Percentiles rank a stretch among this genome's conserved stretches.
These are phyloP conservation scores for Phytophthora cactorum DNA, from an alignment of 352 stramenopile genomes.

Conservation along the genomic window DNA sequence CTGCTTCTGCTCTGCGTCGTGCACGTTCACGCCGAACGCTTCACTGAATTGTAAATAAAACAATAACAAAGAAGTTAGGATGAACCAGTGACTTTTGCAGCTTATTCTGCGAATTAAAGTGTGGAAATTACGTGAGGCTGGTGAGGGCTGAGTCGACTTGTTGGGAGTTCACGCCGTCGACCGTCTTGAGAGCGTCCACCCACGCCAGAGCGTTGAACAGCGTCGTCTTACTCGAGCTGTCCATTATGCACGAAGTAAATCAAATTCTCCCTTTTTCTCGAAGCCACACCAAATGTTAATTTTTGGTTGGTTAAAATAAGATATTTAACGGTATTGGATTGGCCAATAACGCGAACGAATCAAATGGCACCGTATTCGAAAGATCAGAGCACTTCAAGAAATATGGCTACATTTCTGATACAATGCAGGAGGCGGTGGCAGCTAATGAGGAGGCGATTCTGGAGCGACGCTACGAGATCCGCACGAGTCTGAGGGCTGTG, in stretches of 20 bases:
- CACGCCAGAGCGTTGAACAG: conserved; percentile 81
- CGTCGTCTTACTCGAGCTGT: conserved; percentile 50
- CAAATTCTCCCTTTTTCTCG: conserved; percentile 23
- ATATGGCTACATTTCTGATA: conserved; percentile 30
- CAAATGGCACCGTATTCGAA: conserved; percentile 6
- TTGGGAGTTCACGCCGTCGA: conserved; percentile 56
- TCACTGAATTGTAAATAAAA: conserved; percentile 42
- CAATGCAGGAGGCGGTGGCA: conserved; percentile 13
- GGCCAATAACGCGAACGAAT: conserved; percentile 9
- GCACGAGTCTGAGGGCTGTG: conserved; percentile 44
- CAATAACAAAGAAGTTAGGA: neutral
- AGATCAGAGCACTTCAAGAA: conserved; percentile 19
- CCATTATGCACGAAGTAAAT: conserved; percentile 31
- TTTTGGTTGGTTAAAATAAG: conserved; percentile 16
- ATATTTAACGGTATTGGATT: neutral
- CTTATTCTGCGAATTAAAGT: conserved; percentile 38
- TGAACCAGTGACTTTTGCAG: conserved; percentile 5
- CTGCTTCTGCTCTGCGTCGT: conserved; percentile 61
- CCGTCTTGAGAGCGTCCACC: conserved; percentile 70
- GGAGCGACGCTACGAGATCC: conserved; percentile 46
- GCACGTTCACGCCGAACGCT: conserved; percentile 70
- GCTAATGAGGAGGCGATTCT: conserved; percentile 44
- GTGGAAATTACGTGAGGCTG: conserved; percentile 49
- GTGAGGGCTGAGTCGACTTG: conserved; percentile 73
- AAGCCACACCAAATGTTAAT: conserved; percentile 14